These are phyloP conservation scores for Marsdenia floribunda DNA, from an alignment of 257 asterid genomes.

Conservation along the genomic window DNA sequence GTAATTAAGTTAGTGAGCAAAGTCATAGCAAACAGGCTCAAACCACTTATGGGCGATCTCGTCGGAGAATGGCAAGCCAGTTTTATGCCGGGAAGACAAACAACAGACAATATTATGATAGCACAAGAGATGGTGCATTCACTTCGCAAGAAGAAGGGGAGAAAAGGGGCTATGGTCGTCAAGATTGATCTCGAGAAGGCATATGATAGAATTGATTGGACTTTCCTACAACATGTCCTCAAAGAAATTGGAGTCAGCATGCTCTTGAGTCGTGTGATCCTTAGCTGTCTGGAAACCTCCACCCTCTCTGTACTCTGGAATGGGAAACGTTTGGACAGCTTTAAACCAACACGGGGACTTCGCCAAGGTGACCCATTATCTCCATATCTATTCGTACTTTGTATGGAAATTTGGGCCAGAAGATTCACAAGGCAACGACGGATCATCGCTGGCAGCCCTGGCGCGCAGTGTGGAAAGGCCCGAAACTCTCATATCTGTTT, in stretches of 20 bases:
- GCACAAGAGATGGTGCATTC: background rate
- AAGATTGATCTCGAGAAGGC: background rate
- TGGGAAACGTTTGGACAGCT: background rate
- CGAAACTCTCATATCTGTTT: too few species aligned
- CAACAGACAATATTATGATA: background rate
- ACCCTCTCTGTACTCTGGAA: background rate
- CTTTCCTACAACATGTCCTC: background rate
- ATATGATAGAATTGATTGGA: background rate
- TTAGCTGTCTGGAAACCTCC: background rate
- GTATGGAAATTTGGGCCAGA: background rate
- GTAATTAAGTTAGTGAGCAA: background rate
- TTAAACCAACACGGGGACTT: background rate
- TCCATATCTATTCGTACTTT: background rate
- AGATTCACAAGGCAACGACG: background rate
- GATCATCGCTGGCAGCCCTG: too few species aligned
- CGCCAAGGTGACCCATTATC: background rate
- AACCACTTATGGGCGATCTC: background rate
- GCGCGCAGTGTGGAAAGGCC: too few species aligned
- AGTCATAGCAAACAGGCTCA: background rate
- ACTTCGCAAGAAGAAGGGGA: too few species aligned
- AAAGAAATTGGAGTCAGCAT: background rate
- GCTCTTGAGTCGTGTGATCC: background rate
- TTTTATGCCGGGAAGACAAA: background rate
- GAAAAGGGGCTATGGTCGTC: background rate
- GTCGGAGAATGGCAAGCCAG: background rate